Percentiles rank a stretch among this genome's conserved stretches.
Evolutionary conservation across 805 yeast genomes (phyloP).

Genomic region (Spathaspora sp.): DNA sequence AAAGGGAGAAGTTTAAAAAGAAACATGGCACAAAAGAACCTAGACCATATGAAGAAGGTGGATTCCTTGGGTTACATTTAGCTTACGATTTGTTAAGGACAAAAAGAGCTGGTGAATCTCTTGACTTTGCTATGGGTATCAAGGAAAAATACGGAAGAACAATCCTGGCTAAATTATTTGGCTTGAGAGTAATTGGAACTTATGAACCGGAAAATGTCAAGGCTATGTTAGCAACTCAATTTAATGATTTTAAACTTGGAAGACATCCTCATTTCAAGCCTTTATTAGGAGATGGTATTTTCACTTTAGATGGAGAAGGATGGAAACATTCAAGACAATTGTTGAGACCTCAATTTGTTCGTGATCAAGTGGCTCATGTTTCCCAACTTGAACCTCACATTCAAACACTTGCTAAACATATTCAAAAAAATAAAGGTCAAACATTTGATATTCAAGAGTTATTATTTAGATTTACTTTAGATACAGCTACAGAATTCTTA

Average conservation of each 20-base stretch:
- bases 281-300: conserved; percentile 40
- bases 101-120: conserved; percentile 3
- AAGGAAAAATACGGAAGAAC: neutral
- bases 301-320: conserved; percentile 40
- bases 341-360: conserved; percentile 43
- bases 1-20: conserved; percentile 1
- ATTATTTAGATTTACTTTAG: conserved; percentile 37
- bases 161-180: conserved; percentile 10
- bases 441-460: conserved; percentile 35
- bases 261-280: conserved; percentile 36
- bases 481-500: conserved; percentile 39
- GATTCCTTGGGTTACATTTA: conserved; percentile 2
- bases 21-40: conserved; percentile 6
- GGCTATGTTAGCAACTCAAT: conserved; percentile 41
- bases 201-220: conserved; percentile 40
- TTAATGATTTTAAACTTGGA: conserved; percentile 38
- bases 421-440: conserved; percentile 20
- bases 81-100: conserved; percentile 4
- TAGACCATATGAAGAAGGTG: conserved; percentile 1
- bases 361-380: conserved; percentile 41
- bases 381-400: conserved; percentile 37
- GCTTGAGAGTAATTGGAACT: conserved; percentile 19
- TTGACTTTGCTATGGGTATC: conserved; percentile 1
- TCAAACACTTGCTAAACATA: conserved; percentile 30
- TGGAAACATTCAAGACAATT: conserved; percentile 43